Percentiles rank a stretch among this genome's conserved stretches.
phyloP scores from a whole-genome alignment of 768 basidiomycete genomes.

The Coprinopsis marcescibilis region DNA sequence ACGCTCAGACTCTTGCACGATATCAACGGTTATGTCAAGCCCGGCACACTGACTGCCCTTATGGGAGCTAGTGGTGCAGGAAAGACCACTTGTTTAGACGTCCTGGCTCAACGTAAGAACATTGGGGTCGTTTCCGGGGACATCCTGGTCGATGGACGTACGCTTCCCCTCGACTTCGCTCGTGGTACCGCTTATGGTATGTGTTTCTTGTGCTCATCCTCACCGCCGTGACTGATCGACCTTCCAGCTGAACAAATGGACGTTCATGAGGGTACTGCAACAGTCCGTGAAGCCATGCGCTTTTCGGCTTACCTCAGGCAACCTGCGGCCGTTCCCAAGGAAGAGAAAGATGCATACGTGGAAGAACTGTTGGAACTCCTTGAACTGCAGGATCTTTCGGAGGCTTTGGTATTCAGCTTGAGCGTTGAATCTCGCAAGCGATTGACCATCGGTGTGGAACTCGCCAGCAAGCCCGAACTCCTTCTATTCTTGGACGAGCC shows the following conservation, averaged over 20 bases:
- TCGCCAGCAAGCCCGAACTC: constrained; percentile 81
- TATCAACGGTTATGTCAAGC: constrained; percentile 75
- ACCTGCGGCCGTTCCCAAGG: constrained; percentile 54
- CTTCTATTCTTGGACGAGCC: constrained; percentile 63
- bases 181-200: constrained; percentile 73
- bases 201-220: constrained; percentile 21
- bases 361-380: constrained; percentile 81
- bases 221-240: constrained; percentile 18
- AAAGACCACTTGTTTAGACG: constrained; percentile 69
- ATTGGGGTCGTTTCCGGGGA: constrained; percentile 63
- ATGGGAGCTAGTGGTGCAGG: constrained; percentile 86
- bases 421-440: constrained; percentile 73
- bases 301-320: constrained; percentile 85
- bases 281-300: constrained; percentile 79
- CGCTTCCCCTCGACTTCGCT: constrained; percentile 48
- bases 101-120: constrained; percentile 66
- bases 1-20: constrained; percentile 62
- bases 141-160: constrained; percentile 59
- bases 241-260: constrained; percentile 74
- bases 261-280: constrained; percentile 75
- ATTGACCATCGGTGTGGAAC: constrained; percentile 86
- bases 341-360: constrained; percentile 75
- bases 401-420: constrained; percentile 72
- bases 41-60: constrained; percentile 82
- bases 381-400: constrained; percentile 78